Percentiles rank a stretch among this genome's conserved stretches.
Evolutionary conservation across 2,329 filamentous ascomycete genomes (phyloP).

Genomic region (Colletotrichum endophyticum): DNA sequence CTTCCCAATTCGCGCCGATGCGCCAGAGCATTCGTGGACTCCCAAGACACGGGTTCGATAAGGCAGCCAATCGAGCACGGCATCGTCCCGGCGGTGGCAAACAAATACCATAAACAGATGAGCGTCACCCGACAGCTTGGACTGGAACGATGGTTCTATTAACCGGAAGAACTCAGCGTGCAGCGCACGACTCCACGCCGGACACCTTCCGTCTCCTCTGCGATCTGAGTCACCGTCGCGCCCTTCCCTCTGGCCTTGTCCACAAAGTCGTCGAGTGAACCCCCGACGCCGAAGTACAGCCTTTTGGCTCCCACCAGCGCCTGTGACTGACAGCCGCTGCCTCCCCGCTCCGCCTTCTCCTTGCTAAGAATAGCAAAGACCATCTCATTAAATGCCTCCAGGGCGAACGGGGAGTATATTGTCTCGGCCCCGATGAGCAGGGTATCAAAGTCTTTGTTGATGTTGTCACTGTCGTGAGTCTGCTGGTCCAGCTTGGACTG

Average conservation of each 20-base stretch:
- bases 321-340: slow-evolving; percentile 7
- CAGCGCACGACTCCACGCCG: slow-evolving; percentile 65
- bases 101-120: slow-evolving; percentile 22
- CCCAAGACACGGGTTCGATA: not conserved
- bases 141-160: slow-evolving; percentile 8
- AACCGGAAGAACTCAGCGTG: slow-evolving; percentile 29
- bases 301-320: slow-evolving; percentile 78
- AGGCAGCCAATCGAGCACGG: not conserved
- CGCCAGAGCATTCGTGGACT: not conserved
- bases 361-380: slow-evolving; percentile 63
- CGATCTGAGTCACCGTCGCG: slow-evolving; percentile 51
- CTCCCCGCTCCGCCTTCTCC: slow-evolving; percentile 38
- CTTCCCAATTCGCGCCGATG: not conserved
- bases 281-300: slow-evolving; percentile 85
- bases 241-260: slow-evolving; percentile 54
- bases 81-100: not conserved
- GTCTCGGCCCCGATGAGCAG: slow-evolving; percentile 79
- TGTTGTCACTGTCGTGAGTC: not conserved
- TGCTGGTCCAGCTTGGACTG: slow-evolving; percentile 12
- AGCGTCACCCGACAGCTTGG: not conserved
- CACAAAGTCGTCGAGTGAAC: slow-evolving; percentile 78
- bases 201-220: slow-evolving; percentile 66
- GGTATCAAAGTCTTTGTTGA: slow-evolving; percentile 30
- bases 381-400: slow-evolving; percentile 71
- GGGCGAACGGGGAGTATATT: slow-evolving; percentile 79